Conservation (phyloP, 2,329 filamentous ascomycete genomes). For the Clonostachys chloroleuca region DNA sequence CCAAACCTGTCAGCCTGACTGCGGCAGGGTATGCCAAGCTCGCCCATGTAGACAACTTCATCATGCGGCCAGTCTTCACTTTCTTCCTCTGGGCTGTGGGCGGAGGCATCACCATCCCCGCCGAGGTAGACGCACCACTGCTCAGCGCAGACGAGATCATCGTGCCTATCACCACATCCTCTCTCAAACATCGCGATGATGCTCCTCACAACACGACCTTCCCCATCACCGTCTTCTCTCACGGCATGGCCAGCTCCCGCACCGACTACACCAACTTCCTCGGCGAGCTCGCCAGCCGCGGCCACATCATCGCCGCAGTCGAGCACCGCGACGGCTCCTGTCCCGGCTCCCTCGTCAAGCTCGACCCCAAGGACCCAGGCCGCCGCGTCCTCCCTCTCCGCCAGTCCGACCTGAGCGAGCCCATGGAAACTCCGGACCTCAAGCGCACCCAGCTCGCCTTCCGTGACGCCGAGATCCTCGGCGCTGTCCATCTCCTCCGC, state of each 20-base stretch:
- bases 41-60: conserved; percentile 34
- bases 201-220: conserved; percentile 10
- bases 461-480: conserved; percentile 44
- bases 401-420: conserved; percentile 21
- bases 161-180: conserved; percentile 41
- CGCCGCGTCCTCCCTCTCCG: conserved; percentile 25
- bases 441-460: conserved; percentile 43
- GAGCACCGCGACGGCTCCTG: conserved; percentile 49
- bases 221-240: conserved; percentile 45
- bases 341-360: conserved; percentile 34
- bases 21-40: conserved; percentile 41
- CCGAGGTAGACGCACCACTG: conserved; percentile 39
- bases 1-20: conserved; percentile 34
- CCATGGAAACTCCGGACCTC: conserved; percentile 28
- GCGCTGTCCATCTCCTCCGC: conserved; percentile 32
- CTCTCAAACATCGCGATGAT: background rate
- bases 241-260: conserved; percentile 43
- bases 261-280: conserved; percentile 48
- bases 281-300: conserved; percentile 43
- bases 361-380: conserved; percentile 14
- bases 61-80: conserved; percentile 35
- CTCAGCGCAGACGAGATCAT: conserved; percentile 8
- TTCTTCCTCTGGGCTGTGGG: conserved; percentile 33
- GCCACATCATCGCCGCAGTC: conserved; percentile 41
- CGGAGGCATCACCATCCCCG: conserved; percentile 39